Evolutionary conservation across 306 rosid species (phyloP).

Genomic region (Nissolia schottii): DNA sequence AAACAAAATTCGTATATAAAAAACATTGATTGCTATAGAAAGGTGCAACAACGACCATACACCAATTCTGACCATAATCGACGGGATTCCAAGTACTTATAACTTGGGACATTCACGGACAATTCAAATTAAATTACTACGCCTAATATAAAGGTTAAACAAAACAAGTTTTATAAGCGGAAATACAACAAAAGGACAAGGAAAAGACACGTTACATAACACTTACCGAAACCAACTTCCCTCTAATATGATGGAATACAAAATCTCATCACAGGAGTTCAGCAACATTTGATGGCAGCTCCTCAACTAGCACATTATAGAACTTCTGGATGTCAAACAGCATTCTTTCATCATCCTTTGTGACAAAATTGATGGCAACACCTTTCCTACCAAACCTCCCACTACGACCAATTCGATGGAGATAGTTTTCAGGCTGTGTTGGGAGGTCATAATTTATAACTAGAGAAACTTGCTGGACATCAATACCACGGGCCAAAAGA

Average conservation of each 20-base stretch:
- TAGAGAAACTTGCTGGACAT: slow-evolving; percentile 82
- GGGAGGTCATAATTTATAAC: slow-evolving; percentile 84
- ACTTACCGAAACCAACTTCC: slow-evolving; percentile 41
- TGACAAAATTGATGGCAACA: slow-evolving; percentile 80
- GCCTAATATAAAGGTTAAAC: slow-evolving; percentile 41
- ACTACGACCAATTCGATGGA: slow-evolving; percentile 83
- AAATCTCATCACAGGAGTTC: slow-evolving; percentile 65
- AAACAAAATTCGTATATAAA: background rate
- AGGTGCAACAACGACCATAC: slow-evolving; percentile 33
- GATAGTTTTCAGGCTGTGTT: slow-evolving; percentile 84
- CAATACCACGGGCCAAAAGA: slow-evolving; percentile 87
- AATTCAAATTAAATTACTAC: slow-evolving; percentile 37
- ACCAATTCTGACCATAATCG: slow-evolving; percentile 33
- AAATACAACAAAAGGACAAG: slow-evolving; percentile 33
- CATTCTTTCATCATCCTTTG: slow-evolving; percentile 68
- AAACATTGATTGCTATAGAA: slow-evolving; percentile 25
- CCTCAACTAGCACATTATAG: slow-evolving; percentile 69
- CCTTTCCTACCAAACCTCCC: slow-evolving; percentile 87
- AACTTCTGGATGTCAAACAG: slow-evolving; percentile 77
- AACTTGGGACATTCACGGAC: slow-evolving; percentile 28
- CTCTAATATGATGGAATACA: slow-evolving; percentile 29
- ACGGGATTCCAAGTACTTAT: slow-evolving; percentile 37
- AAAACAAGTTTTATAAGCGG: slow-evolving; percentile 25
- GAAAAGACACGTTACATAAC: slow-evolving; percentile 25
- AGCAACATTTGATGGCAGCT: slow-evolving; percentile 79